Evolutionary conservation across 257 asterid genomes (phyloP).

Genomic region (Cinchona pubescens): DNA sequence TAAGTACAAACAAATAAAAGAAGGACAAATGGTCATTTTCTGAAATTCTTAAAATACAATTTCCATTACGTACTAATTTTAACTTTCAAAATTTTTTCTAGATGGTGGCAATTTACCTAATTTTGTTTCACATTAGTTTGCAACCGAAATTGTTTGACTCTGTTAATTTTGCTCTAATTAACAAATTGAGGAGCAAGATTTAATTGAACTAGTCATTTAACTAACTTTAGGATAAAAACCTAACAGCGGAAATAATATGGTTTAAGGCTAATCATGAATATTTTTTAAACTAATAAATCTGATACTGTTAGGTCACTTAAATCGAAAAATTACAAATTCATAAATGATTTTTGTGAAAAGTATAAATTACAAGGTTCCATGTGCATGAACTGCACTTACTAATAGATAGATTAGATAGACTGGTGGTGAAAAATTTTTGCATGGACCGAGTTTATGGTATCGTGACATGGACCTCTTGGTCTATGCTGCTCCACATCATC

Average conservation of each 20-base stretch:
- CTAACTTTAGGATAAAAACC: not conserved
- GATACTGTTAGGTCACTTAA: not conserved
- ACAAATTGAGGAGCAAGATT: not conserved
- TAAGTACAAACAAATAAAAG: not conserved
- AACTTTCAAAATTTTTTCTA: not conserved
- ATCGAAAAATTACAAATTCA: not conserved
- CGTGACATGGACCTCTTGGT: too few species aligned
- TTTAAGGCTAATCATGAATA: not conserved
- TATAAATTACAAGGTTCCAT: not conserved
- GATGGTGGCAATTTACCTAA: not conserved
- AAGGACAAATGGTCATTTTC: conserved; percentile 3
- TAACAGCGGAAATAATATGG: not conserved
- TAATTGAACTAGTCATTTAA: not conserved
- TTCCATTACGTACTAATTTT: not conserved
- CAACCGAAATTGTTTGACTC: not conserved
- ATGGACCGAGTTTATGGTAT: too few species aligned
- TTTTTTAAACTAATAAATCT: not conserved
- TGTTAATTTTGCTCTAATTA: not conserved
- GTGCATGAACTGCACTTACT: not conserved
- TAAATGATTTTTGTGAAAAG: not conserved
- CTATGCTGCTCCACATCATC: too few species aligned
- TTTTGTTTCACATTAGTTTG: not conserved
- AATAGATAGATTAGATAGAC: too few species aligned
- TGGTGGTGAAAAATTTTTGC: too few species aligned
- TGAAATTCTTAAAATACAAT: not conserved